Evolutionary conservation across 306 rosid genomes (phyloP).

Genomic region (Sophora flavescens): DNA sequence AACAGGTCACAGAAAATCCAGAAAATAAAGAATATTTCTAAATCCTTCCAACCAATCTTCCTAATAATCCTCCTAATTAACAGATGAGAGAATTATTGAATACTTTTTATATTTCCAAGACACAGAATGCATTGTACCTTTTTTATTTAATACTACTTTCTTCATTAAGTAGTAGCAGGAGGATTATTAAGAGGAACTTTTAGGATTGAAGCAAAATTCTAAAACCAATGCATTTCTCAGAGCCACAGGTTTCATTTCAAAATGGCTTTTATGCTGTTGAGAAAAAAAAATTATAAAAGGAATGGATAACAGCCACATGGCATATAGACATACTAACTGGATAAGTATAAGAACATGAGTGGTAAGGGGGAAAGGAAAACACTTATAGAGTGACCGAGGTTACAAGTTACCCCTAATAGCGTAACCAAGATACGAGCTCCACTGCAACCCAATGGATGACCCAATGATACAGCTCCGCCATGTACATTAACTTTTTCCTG

Average conservation of each 20-base stretch:
- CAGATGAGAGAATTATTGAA: too few relatives aligned
- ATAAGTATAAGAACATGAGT: slow-evolving; percentile 5
- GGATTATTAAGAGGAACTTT: too few relatives aligned
- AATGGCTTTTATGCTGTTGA: not conserved
- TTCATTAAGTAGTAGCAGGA: too few relatives aligned
- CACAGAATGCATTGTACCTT: too few relatives aligned
- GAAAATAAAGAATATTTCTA: not conserved
- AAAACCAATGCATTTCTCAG: not conserved
- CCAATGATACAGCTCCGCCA: slow-evolving; percentile 96
- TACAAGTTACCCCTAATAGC: slow-evolving; percentile 76
- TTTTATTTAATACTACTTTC: too few relatives aligned
- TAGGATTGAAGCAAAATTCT: too few relatives aligned
- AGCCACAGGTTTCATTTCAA: slow-evolving; percentile 26
- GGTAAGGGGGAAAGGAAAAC: slow-evolving; percentile 18
- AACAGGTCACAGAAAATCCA: not conserved
- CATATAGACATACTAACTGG: not conserved
- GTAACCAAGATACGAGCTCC: slow-evolving; percentile 97
- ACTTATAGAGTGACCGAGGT: slow-evolving; percentile 31
- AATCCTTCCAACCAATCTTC: too few relatives aligned
- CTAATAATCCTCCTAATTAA: too few relatives aligned
- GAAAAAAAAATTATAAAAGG: slow-evolving; percentile 1
- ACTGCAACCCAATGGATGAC: slow-evolving; percentile 96
- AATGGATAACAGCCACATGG: slow-evolving; percentile 9
- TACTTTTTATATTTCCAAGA: too few relatives aligned
- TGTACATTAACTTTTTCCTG: slow-evolving; percentile 83